Percentiles rank a stretch among this genome's conserved stretches.
Conservation (phyloP, 257 asterid species). For the Eucommia ulmoides region DNA sequence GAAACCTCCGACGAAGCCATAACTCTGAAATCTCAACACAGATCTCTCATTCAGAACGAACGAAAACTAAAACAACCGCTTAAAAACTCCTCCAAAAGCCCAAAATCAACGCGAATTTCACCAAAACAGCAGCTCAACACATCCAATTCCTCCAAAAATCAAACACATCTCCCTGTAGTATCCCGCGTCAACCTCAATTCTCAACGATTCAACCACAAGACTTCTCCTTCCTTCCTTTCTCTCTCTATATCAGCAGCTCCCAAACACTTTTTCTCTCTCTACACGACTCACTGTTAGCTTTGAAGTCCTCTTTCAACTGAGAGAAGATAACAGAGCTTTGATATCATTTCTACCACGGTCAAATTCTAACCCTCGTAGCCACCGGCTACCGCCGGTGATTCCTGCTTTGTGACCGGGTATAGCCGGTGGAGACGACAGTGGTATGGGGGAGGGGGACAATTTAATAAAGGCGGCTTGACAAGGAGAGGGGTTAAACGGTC, state of each 20-base stretch:
- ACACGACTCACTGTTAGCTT: not conserved
- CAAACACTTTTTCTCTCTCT: conserved; percentile 2
- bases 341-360: conserved; percentile 20
- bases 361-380: conserved; percentile 11
- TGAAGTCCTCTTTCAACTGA: not conserved
- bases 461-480: conserved; percentile 18
- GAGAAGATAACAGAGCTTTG: conserved; percentile 3
- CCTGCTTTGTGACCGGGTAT: conserved; percentile 24
- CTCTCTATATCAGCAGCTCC: not conserved
- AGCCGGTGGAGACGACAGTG: conserved; percentile 26
- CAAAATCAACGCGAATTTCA: not conserved
- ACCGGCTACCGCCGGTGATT: conserved; percentile 11
- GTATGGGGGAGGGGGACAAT: conserved; percentile 25
- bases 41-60: conserved; percentile 48
- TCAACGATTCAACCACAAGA: not conserved
- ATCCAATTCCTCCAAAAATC: not conserved
- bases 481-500: not conserved
- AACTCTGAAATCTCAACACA: conserved; percentile 23
- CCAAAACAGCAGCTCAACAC: not conserved
- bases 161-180: not conserved
- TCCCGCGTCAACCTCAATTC: not conserved
- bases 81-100: not conserved
- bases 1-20: conserved; percentile 54
- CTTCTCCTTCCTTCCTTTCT: conserved; percentile 11
- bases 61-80: conserved; percentile 1